phyloP scores from a whole-genome alignment of 148 eudicot genomes.

The Rhododendron ferrugineum region DNA sequence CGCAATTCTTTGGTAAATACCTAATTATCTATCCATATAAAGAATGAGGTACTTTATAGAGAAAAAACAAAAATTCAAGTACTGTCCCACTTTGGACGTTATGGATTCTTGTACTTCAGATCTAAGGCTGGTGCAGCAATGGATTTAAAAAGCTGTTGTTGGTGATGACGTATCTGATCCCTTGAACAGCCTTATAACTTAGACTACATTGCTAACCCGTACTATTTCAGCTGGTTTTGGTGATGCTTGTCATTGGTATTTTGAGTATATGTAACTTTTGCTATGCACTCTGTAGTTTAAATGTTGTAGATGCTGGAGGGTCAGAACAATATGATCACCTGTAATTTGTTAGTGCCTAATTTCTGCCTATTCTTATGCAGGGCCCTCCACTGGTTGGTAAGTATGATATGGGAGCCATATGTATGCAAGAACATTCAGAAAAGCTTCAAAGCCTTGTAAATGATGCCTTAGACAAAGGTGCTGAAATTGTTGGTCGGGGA shows the following conservation, averaged over 20 bases:
- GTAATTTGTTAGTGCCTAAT: neutral
- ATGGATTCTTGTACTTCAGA: neutral
- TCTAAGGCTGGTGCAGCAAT: neutral
- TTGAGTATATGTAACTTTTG: neutral
- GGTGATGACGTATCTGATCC: neutral
- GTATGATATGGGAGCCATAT: constrained; percentile 98
- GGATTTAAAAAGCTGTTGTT: neutral
- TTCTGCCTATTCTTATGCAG: constrained; percentile 33
- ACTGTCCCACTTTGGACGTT: neutral
- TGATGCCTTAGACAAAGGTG: constrained; percentile 95
- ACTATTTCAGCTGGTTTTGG: neutral
- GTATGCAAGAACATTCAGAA: constrained; percentile 98
- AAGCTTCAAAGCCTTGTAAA: constrained; percentile 87
- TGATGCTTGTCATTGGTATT: neutral
- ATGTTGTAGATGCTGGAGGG: neutral
- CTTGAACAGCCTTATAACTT: neutral
- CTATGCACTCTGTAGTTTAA: neutral
- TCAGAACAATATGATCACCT: neutral
- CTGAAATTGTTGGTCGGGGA: constrained; percentile 87
- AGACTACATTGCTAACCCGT: neutral
- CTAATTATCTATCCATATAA: neutral
- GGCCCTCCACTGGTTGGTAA: constrained; percentile 92
- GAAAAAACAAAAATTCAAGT: neutral
- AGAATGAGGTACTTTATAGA: neutral
- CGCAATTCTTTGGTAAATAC: neutral